A percentile compares a stretch with the other conserved stretches of the same genome.
Evolutionary conservation across 139 green algal species (phyloP).

Genomic region (Spirogloea muscicola): DNA sequence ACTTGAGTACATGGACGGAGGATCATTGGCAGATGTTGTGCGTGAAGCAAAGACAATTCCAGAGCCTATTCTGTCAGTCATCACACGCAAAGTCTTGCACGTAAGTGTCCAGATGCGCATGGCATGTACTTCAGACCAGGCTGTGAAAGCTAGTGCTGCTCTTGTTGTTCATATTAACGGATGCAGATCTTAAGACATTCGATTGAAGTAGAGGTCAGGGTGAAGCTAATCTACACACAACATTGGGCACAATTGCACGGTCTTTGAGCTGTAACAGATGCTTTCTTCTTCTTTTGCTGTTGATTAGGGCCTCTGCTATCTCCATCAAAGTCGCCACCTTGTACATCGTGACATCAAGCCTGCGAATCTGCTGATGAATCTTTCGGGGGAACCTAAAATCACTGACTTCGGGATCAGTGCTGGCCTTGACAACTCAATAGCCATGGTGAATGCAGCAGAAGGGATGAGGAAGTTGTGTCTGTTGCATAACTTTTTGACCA

Average conservation of each 20-base stretch:
- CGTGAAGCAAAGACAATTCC: conserved; percentile 39
- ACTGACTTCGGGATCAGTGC: conserved; percentile 58
- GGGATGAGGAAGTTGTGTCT: no score
- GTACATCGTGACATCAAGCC: conserved; percentile 60
- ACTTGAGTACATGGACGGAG: conserved; percentile 57
- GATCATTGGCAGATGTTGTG: conserved; percentile 48
- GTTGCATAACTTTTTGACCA: no score
- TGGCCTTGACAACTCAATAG: conserved; percentile 43
- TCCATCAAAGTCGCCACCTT: conserved; percentile 41
- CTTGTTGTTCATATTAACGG: no score
- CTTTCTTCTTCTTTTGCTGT: no score
- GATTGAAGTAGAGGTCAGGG: no score
- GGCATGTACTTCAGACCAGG: no score
- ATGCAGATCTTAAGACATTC: no score
- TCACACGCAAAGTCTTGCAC: conserved; percentile 37
- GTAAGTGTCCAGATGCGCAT: no score
- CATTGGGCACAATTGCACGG: no score
- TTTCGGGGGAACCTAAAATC: conserved; percentile 53
- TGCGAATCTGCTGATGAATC: conserved; percentile 52
- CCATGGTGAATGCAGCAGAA: conserved; percentile 43
- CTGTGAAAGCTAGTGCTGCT: no score
- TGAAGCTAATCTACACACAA: no score
- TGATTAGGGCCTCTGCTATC: conserved; percentile 46
- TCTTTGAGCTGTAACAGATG: no score
- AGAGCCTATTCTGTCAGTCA: conserved; percentile 37